Conservation (phyloP, 352 stramenopile species). For the Globisporangium cylindrosporum region DNA sequence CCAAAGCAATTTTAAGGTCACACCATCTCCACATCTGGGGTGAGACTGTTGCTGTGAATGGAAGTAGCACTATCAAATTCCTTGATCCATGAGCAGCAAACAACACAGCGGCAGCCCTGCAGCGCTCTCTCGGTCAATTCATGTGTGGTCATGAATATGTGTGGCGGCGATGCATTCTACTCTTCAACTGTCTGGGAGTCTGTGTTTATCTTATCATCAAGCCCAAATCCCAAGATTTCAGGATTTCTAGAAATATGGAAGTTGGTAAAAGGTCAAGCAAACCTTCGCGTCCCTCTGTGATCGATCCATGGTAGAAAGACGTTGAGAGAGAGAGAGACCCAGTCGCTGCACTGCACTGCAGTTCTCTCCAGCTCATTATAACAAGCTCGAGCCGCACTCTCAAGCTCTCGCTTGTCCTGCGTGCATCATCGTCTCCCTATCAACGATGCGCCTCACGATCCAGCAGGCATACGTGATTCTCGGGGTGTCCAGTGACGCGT, state of each 20-base stretch:
- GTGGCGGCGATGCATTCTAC: too few relatives aligned
- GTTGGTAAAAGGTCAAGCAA: background rate
- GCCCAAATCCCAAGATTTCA: background rate
- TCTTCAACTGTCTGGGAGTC: background rate
- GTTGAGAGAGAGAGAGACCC: background rate
- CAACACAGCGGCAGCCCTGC: background rate
- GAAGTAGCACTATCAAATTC: background rate
- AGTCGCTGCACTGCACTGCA: background rate
- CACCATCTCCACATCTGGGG: too few relatives aligned
- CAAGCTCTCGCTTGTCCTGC: background rate
- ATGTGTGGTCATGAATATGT: background rate
- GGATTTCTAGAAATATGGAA: background rate
- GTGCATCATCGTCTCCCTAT: background rate
- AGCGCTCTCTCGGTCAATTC: background rate
- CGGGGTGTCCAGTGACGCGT: conserved; percentile 37
- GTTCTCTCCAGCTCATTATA: background rate
- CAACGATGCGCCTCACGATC: conserved; percentile 31
- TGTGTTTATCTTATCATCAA: background rate
- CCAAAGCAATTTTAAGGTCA: too few relatives aligned
- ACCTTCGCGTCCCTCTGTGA: background rate
- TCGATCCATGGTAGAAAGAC: background rate
- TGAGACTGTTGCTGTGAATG: background rate
- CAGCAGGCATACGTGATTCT: conserved; percentile 43
- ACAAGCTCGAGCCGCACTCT: background rate
- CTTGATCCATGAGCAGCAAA: too few relatives aligned